Percentiles rank a stretch among this genome's conserved stretches.
Conservation (phyloP, 257 asterid species). For the Lycium barbarum region DNA sequence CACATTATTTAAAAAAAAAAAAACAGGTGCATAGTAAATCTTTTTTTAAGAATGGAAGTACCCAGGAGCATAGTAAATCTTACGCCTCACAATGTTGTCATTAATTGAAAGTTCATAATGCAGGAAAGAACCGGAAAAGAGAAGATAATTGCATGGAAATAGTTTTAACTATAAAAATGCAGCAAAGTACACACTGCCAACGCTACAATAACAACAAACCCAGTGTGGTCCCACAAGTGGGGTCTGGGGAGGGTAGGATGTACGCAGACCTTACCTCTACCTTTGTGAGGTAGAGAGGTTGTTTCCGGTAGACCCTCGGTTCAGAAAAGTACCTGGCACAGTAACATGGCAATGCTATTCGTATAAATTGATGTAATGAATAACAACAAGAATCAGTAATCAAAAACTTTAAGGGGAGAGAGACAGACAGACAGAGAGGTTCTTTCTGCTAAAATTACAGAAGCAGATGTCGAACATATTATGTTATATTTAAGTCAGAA, state of each 20-base stretch:
- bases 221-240: too few species aligned
- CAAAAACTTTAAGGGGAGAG: not conserved
- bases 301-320: too few species aligned
- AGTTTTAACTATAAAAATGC: not conserved
- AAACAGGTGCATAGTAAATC: not conserved
- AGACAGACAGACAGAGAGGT: not conserved
- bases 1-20: not conserved
- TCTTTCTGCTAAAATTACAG: not conserved
- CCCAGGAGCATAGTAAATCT: not conserved
- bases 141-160: not conserved
- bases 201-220: not conserved
- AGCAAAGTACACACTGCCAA: conserved; percentile 9
- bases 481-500: not conserved
- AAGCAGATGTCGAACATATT: not conserved
- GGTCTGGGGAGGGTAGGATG: too few species aligned
- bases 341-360: not conserved
- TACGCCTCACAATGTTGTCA: not conserved
- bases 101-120: not conserved
- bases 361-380: not conserved
- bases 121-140: not conserved
- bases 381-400: conserved; percentile 3
- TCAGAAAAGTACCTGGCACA: too few species aligned
- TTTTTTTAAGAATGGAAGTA: not conserved
- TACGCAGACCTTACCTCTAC: too few species aligned
- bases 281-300: too few species aligned